Evolutionary conservation across 2,329 filamentous ascomycete species (phyloP), one percentile per base, ranked within the genome.

Genomic region (Neurospora sp.): DNA sequence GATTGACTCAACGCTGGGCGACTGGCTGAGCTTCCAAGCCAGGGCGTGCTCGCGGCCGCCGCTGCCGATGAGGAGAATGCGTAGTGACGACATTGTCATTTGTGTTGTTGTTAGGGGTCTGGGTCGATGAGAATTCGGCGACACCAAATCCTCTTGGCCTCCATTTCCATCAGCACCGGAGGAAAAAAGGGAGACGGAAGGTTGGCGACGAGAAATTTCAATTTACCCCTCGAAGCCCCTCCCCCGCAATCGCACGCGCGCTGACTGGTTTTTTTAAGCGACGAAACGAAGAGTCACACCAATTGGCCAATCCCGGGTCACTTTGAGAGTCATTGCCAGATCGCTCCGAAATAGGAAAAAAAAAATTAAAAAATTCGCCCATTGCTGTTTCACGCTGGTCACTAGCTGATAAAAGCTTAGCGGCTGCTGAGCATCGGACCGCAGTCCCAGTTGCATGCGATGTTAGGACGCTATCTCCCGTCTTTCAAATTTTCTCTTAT

Each of bases 31-130:
- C 82, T 96, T 97, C 94, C 94, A 98, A 57, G 94, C 93, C 73
- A 97, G 87, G 66, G 94, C 92, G 81, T 98, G 93, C 82, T 99
- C 96, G 76, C 96, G 90, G 76, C 95, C 96, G 74, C 96, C 96
- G 78, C 95, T 97, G 77, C 96, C 95, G 74, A 98, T 89, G 73
- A 98, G 89, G 73, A 98, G 89, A 75, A 97, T 86, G 75, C 89
- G 87, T 73, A 93, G 84, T 39, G 80, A 74, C 65, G 72, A 68
- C 72, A 74, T 74, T 23, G 68, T 73, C 46, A 6, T 19, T 52
- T 43, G 36, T 28, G n/a, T 39, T 66, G 66, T 57, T 72, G 69
- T 52, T 67, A 43, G 39, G 66, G 41, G 66, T 67, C 38, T 38
- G 66, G 40, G 41, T 62, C 52, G 52, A 62, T 62, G 41, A 57